Base-by-base conservation (phyloP, 2,329 filamentous ascomycete genomes). In the Fusarium veterinarium region DNA sequence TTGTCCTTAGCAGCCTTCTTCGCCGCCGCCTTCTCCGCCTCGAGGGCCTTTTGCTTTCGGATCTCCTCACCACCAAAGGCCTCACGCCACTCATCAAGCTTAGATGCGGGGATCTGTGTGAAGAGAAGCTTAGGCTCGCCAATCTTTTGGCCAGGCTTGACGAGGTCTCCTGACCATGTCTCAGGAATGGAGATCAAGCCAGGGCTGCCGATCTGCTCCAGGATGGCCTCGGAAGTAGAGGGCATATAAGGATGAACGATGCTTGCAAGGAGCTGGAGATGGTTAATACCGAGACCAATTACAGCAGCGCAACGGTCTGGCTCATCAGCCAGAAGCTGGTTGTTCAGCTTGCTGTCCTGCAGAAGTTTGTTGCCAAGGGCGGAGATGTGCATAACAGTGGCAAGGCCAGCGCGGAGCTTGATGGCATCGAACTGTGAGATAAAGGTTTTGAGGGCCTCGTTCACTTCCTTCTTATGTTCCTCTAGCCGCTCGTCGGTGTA, bases 161-260 rank as follows among this genome's bases (percentile, higher is more conserved):
- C 84, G 5, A 86, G 83, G 69, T 89, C 86, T n/a, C 83, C 82
- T 23, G 80, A 79, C 91, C 93, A 96, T 48, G 84, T 86, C 70
- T 92, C 88, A 3, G 93, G 91, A 69, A 95, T 94, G 40, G 82
- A 82, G 52, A 80, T 70, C 67, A 75, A 69, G 87, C 66, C 73
- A 82, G 77, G 89, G 83, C 66, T 81, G 51, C 92, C 89, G 33
- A 98, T 88, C 84, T 98, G 95, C 71, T 89, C 83, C 73, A 94
- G 89, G 75, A 98, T 97, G 37, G 90, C 90, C 67, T 87, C 87
- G 7, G 92, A 87, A 13, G 92, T 95, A n/a, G 88, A 88, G 44
- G 94, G 95, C 87, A 98, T 93, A 83, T 95, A 98, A 1, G 95
- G 95, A 58, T 91, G 90, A 63, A 95, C 89, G 46, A 97, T 84